Evolutionary conservation across 2,329 filamentous ascomycete species (phyloP).

Genomic region (Fusarium guadeloupense): DNA sequence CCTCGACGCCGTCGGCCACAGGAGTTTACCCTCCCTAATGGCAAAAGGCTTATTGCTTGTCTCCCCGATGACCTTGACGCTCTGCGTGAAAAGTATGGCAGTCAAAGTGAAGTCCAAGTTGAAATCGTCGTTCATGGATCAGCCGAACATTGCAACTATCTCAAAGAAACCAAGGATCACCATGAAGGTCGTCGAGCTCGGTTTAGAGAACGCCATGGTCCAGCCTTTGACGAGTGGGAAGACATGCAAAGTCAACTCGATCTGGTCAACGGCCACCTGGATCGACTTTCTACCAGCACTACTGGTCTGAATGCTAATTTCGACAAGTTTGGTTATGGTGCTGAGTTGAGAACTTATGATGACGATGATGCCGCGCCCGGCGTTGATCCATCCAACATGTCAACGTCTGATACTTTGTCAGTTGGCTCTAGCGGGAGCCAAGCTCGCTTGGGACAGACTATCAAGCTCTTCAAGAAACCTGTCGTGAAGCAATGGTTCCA

Average conservation of each 20-base stretch:
- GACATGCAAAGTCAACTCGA: constrained; percentile 62
- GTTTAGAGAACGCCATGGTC: constrained; percentile 59
- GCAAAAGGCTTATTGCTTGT: constrained; percentile 65
- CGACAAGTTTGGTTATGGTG: constrained; percentile 69
- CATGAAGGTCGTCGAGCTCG: constrained; percentile 59
- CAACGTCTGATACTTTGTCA: constrained; percentile 41
- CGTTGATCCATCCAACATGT: constrained; percentile 29
- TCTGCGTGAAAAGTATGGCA: constrained; percentile 56
- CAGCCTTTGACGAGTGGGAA: constrained; percentile 66
- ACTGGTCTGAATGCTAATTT: constrained; percentile 69
- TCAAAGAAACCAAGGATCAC: constrained; percentile 61
- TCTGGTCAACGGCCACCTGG: constrained; percentile 61
- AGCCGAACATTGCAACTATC: constrained; percentile 55
- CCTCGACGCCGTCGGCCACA: constrained; percentile 52
- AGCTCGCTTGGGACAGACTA: constrained; percentile 51
- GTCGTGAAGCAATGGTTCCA: constrained; percentile 73
- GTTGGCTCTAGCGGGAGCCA: constrained; percentile 29
- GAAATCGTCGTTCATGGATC: constrained; percentile 69
- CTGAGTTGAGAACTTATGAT: constrained; percentile 61
- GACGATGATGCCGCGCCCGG: constrained; percentile 38
- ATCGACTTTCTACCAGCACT: constrained; percentile 62
- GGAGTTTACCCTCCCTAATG: constrained; percentile 65
- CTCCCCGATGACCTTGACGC: constrained; percentile 63
- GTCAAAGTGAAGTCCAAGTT: constrained; percentile 51
- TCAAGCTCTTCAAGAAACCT: constrained; percentile 68